Percentiles rank a stretch among this genome's conserved stretches.
phyloP scores from a whole-genome alignment of 164 flowering plant genomes.

The Aristolochia fimbriata region DNA sequence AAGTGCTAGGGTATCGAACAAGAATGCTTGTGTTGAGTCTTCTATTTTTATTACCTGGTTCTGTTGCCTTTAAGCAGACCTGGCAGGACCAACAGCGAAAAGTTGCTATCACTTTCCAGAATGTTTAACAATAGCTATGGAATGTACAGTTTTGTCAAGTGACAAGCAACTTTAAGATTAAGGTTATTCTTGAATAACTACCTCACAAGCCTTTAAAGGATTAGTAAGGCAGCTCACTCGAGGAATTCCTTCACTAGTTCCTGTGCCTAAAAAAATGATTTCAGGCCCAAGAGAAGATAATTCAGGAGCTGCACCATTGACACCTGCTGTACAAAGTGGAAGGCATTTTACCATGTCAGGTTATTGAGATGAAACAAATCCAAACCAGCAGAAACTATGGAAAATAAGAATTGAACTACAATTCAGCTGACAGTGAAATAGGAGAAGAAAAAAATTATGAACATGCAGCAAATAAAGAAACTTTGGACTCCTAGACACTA shows the following conservation, averaged over 20 bases:
- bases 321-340: slow-evolving; percentile 25
- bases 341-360: background rate
- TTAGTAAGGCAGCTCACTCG: slow-evolving; percentile 97
- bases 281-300: slow-evolving; percentile 40
- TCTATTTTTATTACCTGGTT: slow-evolving; percentile 71
- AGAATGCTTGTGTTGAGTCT: slow-evolving; percentile 91
- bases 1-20: slow-evolving; percentile 38
- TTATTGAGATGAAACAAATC: background rate
- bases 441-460: too few relatives aligned
- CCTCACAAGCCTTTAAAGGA: slow-evolving; percentile 67
- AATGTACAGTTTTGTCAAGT: background rate
- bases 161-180: too few relatives aligned
- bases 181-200: slow-evolving; percentile 14
- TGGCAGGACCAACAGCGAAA: slow-evolving; percentile 15
- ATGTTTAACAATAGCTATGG: background rate
- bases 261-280: slow-evolving; percentile 85
- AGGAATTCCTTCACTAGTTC: slow-evolving; percentile 99
- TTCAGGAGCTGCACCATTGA: slow-evolving; percentile 18
- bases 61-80: slow-evolving; percentile 80
- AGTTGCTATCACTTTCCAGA: background rate
- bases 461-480: too few relatives aligned
- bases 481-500: too few relatives aligned
- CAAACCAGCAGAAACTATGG: background rate
- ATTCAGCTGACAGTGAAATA: background rate
- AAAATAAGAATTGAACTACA: background rate